Evolutionary conservation across 805 yeast genomes (phyloP).

Genomic region (Metschnikowia lunata): DNA sequence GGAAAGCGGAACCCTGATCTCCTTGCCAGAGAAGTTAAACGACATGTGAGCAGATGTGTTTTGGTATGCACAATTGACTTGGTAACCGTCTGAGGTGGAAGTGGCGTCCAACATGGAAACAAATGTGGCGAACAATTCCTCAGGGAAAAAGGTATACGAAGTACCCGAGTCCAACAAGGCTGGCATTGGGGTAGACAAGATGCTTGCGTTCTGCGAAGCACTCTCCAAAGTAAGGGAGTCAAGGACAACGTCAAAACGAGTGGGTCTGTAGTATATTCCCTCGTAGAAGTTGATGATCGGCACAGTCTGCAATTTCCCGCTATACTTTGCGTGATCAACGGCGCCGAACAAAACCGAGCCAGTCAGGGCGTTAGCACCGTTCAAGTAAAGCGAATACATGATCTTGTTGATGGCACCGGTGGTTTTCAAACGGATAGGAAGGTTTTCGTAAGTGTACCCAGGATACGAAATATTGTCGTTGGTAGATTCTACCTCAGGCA

Average conservation of each 20-base stretch:
- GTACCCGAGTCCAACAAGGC: constrained; percentile 50
- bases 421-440: constrained; percentile 57
- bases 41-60: not conserved
- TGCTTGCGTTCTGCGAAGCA: constrained; percentile 5
- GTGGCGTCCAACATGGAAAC: constrained; percentile 4
- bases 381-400: constrained; percentile 61
- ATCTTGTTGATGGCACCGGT: constrained; percentile 53
- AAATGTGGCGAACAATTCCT: constrained; percentile 17
- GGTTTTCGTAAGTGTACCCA: constrained; percentile 46
- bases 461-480: constrained; percentile 9
- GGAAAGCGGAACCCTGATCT: constrained; percentile 3
- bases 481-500: constrained; percentile 64
- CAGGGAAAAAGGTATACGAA: constrained; percentile 46
- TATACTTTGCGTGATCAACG: constrained; percentile 37
- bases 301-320: constrained; percentile 29
- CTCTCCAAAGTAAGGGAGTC: constrained; percentile 29
- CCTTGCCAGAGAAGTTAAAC: constrained; percentile 2
- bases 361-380: constrained; percentile 24
- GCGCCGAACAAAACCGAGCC: constrained; percentile 42
- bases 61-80: not conserved
- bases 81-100: not conserved
- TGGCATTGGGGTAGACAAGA: constrained; percentile 2
- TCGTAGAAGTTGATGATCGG: constrained; percentile 43
- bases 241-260: constrained; percentile 42
- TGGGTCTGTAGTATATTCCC: not conserved